phyloP scores from a whole-genome alignment of 306 rosid species.

The Acacia crassicarpa region DNA sequence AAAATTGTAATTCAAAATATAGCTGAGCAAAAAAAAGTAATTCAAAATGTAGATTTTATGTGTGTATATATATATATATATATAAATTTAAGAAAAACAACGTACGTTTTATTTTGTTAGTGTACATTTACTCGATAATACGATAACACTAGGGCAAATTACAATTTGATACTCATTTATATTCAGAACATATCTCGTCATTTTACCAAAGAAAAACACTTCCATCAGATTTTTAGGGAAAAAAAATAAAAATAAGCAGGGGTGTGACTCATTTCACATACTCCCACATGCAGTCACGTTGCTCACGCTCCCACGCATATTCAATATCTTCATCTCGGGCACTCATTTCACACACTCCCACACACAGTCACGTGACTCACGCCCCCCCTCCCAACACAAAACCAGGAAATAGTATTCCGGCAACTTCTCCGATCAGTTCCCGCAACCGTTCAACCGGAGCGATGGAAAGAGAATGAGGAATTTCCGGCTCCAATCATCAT shows the following conservation, averaged over 20 bases:
- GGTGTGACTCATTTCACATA: no score
- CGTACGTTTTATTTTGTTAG: no score
- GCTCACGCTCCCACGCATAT: slow-evolving; percentile 48
- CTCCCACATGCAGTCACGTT: not conserved
- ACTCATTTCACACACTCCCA: not conserved
- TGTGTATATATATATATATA: no score
- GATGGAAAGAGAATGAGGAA: slow-evolving; percentile 65
- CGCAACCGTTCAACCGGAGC: slow-evolving; percentile 8
- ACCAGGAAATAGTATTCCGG: slow-evolving; percentile 29
- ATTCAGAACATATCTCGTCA: not conserved
- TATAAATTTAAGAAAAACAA: no score
- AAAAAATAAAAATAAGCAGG: slow-evolving; percentile 4
- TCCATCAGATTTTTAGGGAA: not conserved
- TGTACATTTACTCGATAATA: no score
- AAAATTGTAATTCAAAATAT: no score
- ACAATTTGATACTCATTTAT: no score
- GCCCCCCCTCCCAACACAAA: not conserved
- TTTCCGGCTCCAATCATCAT: slow-evolving; percentile 39
- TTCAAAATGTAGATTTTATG: no score
- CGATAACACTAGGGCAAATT: no score
- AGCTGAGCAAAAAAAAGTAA: no score
- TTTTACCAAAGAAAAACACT: not conserved
- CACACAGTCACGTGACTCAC: not conserved
- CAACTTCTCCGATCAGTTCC: slow-evolving; percentile 38
- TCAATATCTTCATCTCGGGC: slow-evolving; percentile 3